These are phyloP conservation scores for Paxillus ammoniavirescens DNA, from an alignment of 768 basidiomycete species.

Conservation along the genomic window DNA sequence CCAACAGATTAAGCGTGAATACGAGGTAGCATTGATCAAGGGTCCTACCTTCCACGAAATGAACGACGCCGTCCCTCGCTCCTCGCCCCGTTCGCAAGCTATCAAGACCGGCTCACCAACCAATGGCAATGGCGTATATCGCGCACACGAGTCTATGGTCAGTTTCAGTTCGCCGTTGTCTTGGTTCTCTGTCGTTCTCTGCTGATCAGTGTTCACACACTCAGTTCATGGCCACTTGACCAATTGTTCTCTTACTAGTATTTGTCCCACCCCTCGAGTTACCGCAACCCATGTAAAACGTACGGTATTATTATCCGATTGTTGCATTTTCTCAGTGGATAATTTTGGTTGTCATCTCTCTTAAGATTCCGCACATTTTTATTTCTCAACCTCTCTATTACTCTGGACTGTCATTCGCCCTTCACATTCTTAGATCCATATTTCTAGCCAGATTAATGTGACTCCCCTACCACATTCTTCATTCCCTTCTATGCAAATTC, in stretches of 20 bases:
- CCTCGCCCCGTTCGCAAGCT: constrained; percentile 17
- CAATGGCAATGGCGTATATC: constrained; percentile 17
- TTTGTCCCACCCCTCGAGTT: constrained; percentile 16
- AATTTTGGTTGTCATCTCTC: not conserved
- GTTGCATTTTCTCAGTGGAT: constrained; percentile 11
- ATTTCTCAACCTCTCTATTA: constrained; percentile 11
- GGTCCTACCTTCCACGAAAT: constrained; percentile 42
- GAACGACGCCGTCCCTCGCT: constrained; percentile 33
- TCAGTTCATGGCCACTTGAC: constrained; percentile 28
- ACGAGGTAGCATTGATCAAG: constrained; percentile 39
- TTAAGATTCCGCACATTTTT: constrained; percentile 16
- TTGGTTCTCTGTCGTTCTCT: not conserved
- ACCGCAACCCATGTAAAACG: constrained; percentile 19
- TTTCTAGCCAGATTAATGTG: not conserved
- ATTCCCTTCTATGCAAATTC: not conserved
- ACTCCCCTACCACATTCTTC: not conserved
- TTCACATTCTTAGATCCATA: constrained; percentile 13
- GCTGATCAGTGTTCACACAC: constrained; percentile 8
- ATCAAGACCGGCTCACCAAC: constrained; percentile 5
- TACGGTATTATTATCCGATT: constrained; percentile 24
- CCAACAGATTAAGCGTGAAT: constrained; percentile 54
- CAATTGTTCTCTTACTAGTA: constrained; percentile 23
- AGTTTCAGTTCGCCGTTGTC: not conserved
- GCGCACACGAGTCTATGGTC: constrained; percentile 19
- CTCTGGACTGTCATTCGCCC: not conserved